A percentile compares a stretch with the other conserved stretches of the same genome.
Conservation (phyloP, 306 rosid species). For the Corylus americana region DNA sequence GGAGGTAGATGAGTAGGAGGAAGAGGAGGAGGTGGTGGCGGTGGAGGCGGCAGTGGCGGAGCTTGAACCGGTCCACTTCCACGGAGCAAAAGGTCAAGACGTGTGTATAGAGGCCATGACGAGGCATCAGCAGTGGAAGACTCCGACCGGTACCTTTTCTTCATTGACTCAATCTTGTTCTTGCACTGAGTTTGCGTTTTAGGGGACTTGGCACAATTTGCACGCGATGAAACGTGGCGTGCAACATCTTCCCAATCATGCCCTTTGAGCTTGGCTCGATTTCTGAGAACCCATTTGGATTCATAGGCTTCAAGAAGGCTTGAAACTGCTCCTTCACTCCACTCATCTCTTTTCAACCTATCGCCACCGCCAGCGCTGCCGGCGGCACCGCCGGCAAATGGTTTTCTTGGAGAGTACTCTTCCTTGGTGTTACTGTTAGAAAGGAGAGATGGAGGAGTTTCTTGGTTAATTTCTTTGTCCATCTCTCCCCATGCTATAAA, state of each 20-base stretch:
- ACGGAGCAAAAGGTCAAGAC: slow-evolving; percentile 74
- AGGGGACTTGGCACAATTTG: slow-evolving; percentile 55
- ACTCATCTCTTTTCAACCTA: slow-evolving; percentile 86
- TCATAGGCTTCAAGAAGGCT: slow-evolving; percentile 87
- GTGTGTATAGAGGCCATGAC: slow-evolving; percentile 81
- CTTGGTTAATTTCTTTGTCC: slow-evolving; percentile 56
- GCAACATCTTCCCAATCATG: slow-evolving; percentile 98
- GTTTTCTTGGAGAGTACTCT: slow-evolving; percentile 56
- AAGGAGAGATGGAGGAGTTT: slow-evolving; percentile 49
- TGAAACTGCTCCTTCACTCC: slow-evolving; percentile 98
- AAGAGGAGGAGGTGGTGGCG: not conserved
- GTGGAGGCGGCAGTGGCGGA: not conserved
- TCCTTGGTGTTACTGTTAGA: slow-evolving; percentile 39
- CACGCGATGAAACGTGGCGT: slow-evolving; percentile 62
- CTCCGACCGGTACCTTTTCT: slow-evolving; percentile 83
- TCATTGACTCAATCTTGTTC: slow-evolving; percentile 99
- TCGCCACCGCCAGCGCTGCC: slow-evolving; percentile 30
- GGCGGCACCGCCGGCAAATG: slow-evolving; percentile 2
- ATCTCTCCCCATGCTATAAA: slow-evolving; percentile 42
- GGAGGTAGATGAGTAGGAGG: not conserved
- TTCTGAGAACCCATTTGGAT: slow-evolving; percentile 80
- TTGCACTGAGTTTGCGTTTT: slow-evolving; percentile 97
- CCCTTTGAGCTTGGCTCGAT: slow-evolving; percentile 91
- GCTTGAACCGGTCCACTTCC: slow-evolving; percentile 54
- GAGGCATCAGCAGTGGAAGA: slow-evolving; percentile 67